Evolutionary conservation across 2,329 filamentous ascomycete species (phyloP).

Genomic region (Amesomyces nigricolor): DNA sequence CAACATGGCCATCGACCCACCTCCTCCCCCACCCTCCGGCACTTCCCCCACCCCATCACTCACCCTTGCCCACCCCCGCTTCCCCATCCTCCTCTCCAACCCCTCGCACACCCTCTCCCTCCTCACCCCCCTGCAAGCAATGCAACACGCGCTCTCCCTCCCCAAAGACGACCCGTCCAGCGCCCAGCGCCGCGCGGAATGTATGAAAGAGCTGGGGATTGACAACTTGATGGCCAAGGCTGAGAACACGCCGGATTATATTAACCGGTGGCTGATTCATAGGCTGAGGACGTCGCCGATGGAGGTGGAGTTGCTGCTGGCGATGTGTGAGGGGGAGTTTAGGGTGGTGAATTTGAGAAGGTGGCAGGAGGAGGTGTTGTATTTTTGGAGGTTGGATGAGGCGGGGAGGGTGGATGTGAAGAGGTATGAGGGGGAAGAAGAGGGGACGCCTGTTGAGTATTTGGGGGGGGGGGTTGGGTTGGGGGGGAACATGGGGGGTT

Average conservation of each 20-base stretch:
- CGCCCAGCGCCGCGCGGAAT: constrained; percentile 34
- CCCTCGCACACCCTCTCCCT: constrained; percentile 43
- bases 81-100: constrained; percentile 44
- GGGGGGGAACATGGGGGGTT: background rate
- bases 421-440: background rate
- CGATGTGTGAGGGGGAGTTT: constrained; percentile 31
- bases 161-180: constrained; percentile 34
- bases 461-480: background rate
- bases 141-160: constrained; percentile 36
- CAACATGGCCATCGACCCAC: constrained; percentile 39
- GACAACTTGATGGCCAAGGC: constrained; percentile 37
- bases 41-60: background rate
- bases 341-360: constrained; percentile 31
- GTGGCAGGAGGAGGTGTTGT: constrained; percentile 41
- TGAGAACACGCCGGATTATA: constrained; percentile 40
- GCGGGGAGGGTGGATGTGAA: constrained; percentile 21
- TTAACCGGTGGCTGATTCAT: constrained; percentile 50
- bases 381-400: constrained; percentile 37
- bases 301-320: constrained; percentile 40
- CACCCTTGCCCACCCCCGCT: constrained; percentile 36
- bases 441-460: no score
- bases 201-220: constrained; percentile 46
- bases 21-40: constrained; percentile 34
- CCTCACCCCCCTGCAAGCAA: constrained; percentile 36
- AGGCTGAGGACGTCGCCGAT: constrained; percentile 43